Evolutionary conservation across 306 rosid genomes (phyloP).

Genomic region (Spatholobus suberectus): DNA sequence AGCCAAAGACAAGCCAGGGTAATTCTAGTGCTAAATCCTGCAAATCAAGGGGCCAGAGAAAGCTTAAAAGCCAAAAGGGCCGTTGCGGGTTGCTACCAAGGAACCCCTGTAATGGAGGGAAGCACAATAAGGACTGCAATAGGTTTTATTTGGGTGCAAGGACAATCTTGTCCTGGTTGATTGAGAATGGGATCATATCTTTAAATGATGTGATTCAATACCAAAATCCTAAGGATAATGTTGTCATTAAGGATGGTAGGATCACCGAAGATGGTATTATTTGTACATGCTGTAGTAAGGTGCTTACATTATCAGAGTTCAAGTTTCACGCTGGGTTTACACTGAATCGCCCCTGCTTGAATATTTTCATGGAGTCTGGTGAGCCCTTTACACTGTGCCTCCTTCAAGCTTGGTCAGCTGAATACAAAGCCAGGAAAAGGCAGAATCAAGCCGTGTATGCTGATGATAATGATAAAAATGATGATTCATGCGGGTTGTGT

Average conservation of each 20-base stretch:
- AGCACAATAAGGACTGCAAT: slow-evolving; percentile 71
- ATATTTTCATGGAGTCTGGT: slow-evolving; percentile 92
- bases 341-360: slow-evolving; percentile 82
- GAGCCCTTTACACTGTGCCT: slow-evolving; percentile 88
- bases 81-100: slow-evolving; percentile 80
- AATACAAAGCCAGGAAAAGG: slow-evolving; percentile 80
- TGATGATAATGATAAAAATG: slow-evolving; percentile 79
- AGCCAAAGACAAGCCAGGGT: slow-evolving; percentile 46
- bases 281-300: slow-evolving; percentile 78
- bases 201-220: slow-evolving; percentile 78
- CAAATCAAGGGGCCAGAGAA: slow-evolving; percentile 63
- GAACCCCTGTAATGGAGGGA: slow-evolving; percentile 72
- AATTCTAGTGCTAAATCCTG: slow-evolving; percentile 55
- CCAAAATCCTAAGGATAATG: slow-evolving; percentile 67
- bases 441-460: slow-evolving; percentile 57
- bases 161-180: slow-evolving; percentile 91
- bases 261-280: slow-evolving; percentile 82
- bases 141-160: slow-evolving; percentile 65
- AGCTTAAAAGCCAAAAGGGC: slow-evolving; percentile 66
- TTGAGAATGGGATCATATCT: slow-evolving; percentile 73
- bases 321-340: slow-evolving; percentile 84
- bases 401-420: slow-evolving; percentile 99
- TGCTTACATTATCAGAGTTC: slow-evolving; percentile 78
- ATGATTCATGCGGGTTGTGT: slow-evolving; percentile 94
- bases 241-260: slow-evolving; percentile 77